Evolutionary conservation across 1,284 basidiomycete genomes (phyloP), one percentile per base, ranked within the genome.

Genomic region (Leucoagaricus sp.): DNA sequence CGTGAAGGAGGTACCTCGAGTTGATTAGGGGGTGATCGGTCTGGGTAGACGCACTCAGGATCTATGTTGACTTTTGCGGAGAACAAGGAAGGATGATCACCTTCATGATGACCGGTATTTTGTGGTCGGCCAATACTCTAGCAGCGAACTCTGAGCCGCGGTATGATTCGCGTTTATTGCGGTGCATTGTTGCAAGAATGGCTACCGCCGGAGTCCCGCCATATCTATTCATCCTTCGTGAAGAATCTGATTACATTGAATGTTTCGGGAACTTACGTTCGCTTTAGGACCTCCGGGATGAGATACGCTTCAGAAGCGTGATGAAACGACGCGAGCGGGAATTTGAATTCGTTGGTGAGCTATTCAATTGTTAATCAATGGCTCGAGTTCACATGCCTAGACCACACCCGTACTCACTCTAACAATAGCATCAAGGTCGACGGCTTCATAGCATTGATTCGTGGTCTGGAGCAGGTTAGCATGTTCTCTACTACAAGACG

Each of bases 121-220:
- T 87, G 33, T 82, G 77, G 55, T 93, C 85, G 0, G 85, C 75
- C 2, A 95, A 76, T 38, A 95, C 82, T 44, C 86, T 83, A 13
- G 87, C 78, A 0, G 92, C 90, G 66, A 87, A 94, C 64, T 93
- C 89, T 1, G 89, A 87, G 1, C 89, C 91, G 41, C 91, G 79
- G 72, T 86, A 94, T 0, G 90, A 77, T 67, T 91, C 89, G 12
- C 85, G 81, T 72, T 89, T 91, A 53, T 61, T 77, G 75, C 76
- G 70, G 63, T 76, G 70, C 61, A 76, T 80, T 45, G 83, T 85
- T n/a, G 87, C 83, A 63, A 90, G 91, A 55, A 93, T 74, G 7
- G 89, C 89, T 23, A 89, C 75, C 5, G 64, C 82, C 69, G 65
- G 89, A 71, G 68, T 64, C 2, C 73, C 77, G 60, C 75, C 79